These are phyloP conservation scores for Verticillium isaacii DNA, from an alignment of 2,329 filamentous ascomycete genomes.

Conservation along the genomic window DNA sequence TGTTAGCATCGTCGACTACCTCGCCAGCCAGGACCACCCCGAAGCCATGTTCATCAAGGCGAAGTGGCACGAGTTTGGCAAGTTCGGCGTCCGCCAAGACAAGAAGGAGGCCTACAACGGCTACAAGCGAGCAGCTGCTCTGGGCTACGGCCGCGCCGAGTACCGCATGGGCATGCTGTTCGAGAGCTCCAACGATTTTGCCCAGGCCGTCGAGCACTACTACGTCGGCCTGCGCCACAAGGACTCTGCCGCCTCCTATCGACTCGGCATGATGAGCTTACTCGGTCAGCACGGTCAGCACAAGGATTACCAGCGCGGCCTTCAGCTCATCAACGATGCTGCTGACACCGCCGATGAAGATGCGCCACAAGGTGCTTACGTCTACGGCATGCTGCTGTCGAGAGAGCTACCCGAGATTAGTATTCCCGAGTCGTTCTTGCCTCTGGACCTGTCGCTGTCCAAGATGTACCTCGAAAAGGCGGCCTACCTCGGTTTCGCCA, in stretches of 20 bases:
- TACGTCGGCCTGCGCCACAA: constrained; percentile 71
- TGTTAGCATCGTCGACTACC: constrained; percentile 84
- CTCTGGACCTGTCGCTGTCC: constrained; percentile 67
- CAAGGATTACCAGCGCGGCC: constrained; percentile 72
- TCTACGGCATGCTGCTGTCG: constrained; percentile 91
- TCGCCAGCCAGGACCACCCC: constrained; percentile 87
- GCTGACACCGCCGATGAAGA: constrained; percentile 92
- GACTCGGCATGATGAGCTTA: constrained; percentile 95
- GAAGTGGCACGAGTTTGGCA: constrained; percentile 98
- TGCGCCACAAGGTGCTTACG: constrained; percentile 91
- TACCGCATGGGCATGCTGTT: constrained; percentile 99
- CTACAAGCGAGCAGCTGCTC: constrained; percentile 80
- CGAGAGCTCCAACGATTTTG: constrained; percentile 87
- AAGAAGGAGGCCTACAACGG: constrained; percentile 90
- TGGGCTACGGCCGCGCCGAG: constrained; percentile 82
- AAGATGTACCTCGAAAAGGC: constrained; percentile 93
- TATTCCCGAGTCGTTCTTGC: constrained; percentile 66
- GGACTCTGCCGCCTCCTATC: constrained; percentile 82
- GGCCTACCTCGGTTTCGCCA: constrained; percentile 91
- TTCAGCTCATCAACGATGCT: constrained; percentile 78
- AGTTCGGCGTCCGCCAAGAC: constrained; percentile 85
- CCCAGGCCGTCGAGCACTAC: constrained; percentile 89
- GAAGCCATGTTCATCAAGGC: constrained; percentile 91
- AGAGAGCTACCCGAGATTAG: constrained; percentile 87
- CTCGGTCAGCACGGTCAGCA: constrained; percentile 88